Evolutionary conservation across 202 grass and related monocot species (phyloP).

Genomic region (Eragrostis tef): DNA sequence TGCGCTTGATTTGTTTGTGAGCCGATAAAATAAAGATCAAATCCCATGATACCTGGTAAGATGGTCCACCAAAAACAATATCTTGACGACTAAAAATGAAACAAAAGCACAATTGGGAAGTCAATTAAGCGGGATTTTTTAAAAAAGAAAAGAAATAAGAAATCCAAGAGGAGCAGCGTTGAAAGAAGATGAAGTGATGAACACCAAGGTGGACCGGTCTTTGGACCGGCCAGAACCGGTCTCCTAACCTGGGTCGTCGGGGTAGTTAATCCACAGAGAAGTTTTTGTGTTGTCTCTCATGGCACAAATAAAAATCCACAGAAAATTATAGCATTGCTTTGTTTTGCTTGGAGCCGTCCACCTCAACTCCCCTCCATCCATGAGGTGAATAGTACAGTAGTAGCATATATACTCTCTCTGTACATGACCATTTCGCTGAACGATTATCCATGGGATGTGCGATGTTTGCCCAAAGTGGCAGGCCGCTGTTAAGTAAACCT

Average conservation of each 20-base stretch:
- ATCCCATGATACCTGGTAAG: conserved; percentile 24
- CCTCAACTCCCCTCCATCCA: not conserved
- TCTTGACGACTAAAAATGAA: not conserved
- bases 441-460: not conserved
- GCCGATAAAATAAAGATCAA: not conserved
- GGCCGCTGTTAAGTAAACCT: too few relatives aligned
- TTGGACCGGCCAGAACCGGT: not conserved
- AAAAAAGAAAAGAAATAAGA: not conserved
- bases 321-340: not conserved
- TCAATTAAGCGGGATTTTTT: not conserved
- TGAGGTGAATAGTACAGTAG: too few relatives aligned
- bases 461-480: too few relatives aligned
- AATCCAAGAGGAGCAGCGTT: not conserved
- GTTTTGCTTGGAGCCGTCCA: not conserved
- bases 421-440: not conserved
- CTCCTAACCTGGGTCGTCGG: not conserved
- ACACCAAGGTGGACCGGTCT: not conserved
- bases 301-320: not conserved
- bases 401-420: not conserved
- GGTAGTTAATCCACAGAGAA: not conserved
- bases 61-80: not conserved
- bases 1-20: not conserved
- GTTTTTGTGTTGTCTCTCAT: not conserved
- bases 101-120: not conserved
- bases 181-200: not conserved